Conservation (phyloP, 1,284 basidiomycete species). For the Inonotus hispidus region DNA sequence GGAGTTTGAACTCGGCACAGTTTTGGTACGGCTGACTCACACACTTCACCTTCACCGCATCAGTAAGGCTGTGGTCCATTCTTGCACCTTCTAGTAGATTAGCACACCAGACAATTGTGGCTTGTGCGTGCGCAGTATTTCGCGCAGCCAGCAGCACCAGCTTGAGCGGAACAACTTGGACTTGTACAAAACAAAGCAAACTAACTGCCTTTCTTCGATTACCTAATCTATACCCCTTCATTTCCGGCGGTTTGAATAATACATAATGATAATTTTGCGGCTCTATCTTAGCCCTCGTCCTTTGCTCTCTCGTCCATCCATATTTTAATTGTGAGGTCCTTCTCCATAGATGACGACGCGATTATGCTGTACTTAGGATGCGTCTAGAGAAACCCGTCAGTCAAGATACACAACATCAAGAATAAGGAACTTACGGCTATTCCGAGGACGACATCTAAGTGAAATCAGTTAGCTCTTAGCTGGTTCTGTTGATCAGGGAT, state of each 20-base stretch:
- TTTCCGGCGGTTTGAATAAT: too few relatives aligned
- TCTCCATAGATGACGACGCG: constrained; percentile 80
- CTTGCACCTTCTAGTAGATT: too few relatives aligned
- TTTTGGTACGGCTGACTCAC: constrained; percentile 4
- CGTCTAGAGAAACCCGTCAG: constrained; percentile 40
- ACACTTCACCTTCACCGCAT: not conserved
- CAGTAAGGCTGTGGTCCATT: not conserved
- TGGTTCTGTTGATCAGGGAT: not conserved
- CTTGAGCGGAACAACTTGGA: too few relatives aligned
- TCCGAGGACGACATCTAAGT: constrained; percentile 67
- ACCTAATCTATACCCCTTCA: not conserved
- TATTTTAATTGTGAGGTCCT: constrained; percentile 73
- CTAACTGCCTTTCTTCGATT: too few relatives aligned
- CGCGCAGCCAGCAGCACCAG: not conserved
- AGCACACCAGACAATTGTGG: not conserved
- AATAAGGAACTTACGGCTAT: constrained; percentile 52
- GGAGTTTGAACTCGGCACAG: constrained; percentile 5
- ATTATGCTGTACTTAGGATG: constrained; percentile 70
- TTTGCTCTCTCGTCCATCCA: constrained; percentile 54
- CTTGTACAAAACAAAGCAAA: too few relatives aligned
- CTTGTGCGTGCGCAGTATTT: not conserved
- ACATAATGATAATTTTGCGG: too few relatives aligned
- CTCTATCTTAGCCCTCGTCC: constrained; percentile 2
- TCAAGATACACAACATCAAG: not conserved
- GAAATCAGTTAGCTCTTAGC: constrained; percentile 15